Conservation (phyloP, 2,329 filamentous ascomycete genomes). For the Cryphonectria nitschkei region DNA sequence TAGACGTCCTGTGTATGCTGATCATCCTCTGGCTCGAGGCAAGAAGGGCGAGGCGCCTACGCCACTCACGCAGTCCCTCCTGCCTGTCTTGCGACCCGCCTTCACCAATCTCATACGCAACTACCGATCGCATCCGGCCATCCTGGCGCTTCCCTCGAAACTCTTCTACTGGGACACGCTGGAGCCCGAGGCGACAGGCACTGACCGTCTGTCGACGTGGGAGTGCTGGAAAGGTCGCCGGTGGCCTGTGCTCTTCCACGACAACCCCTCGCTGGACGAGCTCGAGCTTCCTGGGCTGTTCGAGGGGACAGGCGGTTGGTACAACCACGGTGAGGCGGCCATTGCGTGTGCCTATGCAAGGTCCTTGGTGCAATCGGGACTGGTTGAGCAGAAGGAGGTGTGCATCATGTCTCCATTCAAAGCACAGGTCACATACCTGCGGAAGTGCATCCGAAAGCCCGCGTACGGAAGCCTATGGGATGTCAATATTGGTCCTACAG, state of each 20-base stretch:
- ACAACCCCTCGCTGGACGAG: constrained; percentile 31
- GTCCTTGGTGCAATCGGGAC: constrained; percentile 17
- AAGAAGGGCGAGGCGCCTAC: constrained; percentile 21
- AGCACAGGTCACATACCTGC: constrained; percentile 31
- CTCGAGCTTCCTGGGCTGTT: constrained; percentile 28
- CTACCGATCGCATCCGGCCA: constrained; percentile 35
- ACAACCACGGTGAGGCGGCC: constrained; percentile 30
- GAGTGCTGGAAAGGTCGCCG: constrained; percentile 27
- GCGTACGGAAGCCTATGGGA: constrained; percentile 24
- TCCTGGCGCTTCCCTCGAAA: constrained; percentile 32
- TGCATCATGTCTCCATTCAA: constrained; percentile 35
- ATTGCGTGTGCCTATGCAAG: constrained; percentile 30
- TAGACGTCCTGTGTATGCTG: constrained; percentile 32
- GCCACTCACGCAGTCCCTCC: constrained; percentile 21
- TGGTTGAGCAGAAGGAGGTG: constrained; percentile 29
- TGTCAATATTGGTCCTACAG: constrained; percentile 34
- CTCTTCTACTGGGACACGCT: constrained; percentile 35
- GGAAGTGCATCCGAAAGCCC: constrained; percentile 21
- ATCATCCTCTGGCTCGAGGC: constrained; percentile 32
- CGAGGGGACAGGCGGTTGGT: constrained; percentile 31
- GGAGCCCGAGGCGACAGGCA: constrained; percentile 25
- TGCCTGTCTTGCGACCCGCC: constrained; percentile 33
- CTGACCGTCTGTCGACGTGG: constrained; percentile 28
- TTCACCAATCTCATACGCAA: constrained; percentile 34
- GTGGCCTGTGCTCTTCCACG: constrained; percentile 33